A percentile compares a stretch with the other conserved stretches of the same genome.
Conservation (phyloP, 305 asterid genomes). For the Fraxinus sp. region DNA sequence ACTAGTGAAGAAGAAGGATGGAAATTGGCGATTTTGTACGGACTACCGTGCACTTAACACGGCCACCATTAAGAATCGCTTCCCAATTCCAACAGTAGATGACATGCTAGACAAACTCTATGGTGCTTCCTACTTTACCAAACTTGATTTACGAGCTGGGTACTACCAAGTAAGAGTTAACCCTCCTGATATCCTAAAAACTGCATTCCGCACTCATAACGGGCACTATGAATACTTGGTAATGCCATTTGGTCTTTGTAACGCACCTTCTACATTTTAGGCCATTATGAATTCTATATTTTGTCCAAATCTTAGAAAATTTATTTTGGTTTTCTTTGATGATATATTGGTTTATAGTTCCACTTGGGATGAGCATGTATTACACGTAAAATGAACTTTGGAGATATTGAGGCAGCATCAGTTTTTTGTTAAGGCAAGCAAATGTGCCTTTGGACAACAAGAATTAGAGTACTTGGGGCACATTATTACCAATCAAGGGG, state of each 20-base stretch:
- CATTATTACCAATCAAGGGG: not conserved
- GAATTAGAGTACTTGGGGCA: constrained; percentile 2
- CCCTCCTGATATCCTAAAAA: not conserved
- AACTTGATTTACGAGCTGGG: not conserved
- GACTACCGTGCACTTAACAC: not conserved
- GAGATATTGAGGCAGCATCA: not conserved
- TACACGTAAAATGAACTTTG: not conserved
- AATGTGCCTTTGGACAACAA: constrained; percentile 2
- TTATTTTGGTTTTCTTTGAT: constrained; percentile 2
- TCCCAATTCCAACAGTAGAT: not conserved
- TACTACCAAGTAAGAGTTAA: constrained; percentile 7
- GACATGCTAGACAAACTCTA: constrained; percentile 10
- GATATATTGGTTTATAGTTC: constrained; percentile 11
- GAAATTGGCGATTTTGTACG: not conserved
- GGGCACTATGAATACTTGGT: constrained; percentile 2
- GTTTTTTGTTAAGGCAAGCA: not conserved
- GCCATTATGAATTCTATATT: constrained; percentile 4
- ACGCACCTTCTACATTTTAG: not conserved
- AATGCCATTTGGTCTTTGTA: not conserved
- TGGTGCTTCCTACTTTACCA: not conserved
- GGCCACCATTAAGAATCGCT: not conserved
- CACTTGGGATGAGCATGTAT: not conserved
- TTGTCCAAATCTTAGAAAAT: not conserved
- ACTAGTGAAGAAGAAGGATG: constrained; percentile 2
- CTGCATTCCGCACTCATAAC: not conserved